phyloP scores from a whole-genome alignment of 2,329 filamentous ascomycete genomes.

The Nemania sp. region DNA sequence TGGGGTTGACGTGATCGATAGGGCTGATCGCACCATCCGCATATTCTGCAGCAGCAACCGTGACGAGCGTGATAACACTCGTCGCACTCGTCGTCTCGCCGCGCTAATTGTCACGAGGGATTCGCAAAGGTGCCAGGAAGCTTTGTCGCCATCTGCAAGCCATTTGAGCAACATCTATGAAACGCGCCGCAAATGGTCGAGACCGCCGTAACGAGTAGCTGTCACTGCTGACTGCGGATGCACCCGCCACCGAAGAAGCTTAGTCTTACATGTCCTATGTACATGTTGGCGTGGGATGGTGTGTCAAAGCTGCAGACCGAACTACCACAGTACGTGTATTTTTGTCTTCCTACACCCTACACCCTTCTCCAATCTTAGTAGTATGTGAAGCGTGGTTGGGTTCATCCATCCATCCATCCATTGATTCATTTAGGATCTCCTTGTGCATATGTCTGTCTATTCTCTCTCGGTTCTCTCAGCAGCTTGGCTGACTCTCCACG shows the following conservation, averaged over 20 bases:
- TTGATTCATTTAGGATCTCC: background rate
- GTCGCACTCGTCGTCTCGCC: conserved; percentile 17
- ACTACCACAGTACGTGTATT: conserved; percentile 37
- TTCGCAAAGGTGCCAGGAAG: conserved; percentile 2
- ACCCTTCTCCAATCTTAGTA: conserved; percentile 1
- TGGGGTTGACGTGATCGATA: conserved; percentile 49
- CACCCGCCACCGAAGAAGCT: conserved; percentile 16
- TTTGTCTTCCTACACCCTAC: conserved; percentile 14
- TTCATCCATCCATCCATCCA: too few species aligned
- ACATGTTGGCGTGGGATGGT: conserved; percentile 20
- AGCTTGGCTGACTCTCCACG: conserved; percentile 36
- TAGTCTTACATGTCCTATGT: conserved; percentile 3
- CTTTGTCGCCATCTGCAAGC: conserved; percentile 22
- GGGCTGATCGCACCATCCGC: conserved; percentile 48
- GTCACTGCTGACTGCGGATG: conserved; percentile 10
- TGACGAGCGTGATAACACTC: conserved; percentile 23
- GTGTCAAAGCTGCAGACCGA: conserved; percentile 1
- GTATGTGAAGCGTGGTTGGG: background rate
- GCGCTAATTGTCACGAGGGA: conserved; percentile 21
- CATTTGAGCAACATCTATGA: conserved; percentile 12
- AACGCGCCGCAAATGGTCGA: conserved; percentile 8
- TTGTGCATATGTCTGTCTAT: conserved; percentile 13
- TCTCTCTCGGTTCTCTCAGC: conserved; percentile 21
- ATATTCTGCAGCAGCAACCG: conserved; percentile 34
- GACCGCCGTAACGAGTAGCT: conserved; percentile 4